Percentiles rank a stretch among this genome's conserved stretches.
Evolutionary conservation across 129 eudicot species (phyloP).

Genomic region (Flaveria brownii): DNA sequence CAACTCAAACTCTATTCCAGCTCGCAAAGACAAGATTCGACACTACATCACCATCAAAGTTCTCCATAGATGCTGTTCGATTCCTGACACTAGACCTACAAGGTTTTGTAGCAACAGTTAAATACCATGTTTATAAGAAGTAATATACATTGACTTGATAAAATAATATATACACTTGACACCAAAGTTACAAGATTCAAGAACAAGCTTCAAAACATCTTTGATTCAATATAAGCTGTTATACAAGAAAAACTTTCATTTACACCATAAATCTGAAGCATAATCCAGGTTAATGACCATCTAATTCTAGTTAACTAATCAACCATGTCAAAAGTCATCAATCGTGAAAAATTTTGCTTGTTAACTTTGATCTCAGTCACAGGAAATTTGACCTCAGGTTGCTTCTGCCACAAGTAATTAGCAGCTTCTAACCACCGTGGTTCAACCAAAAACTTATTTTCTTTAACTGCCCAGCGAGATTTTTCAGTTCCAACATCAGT

Average conservation of each 20-base stretch:
- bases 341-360: constrained; percentile 4
- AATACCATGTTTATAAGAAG: background rate
- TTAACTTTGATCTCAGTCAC: constrained; percentile 34
- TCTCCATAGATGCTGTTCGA: too few relatives aligned
- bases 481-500: constrained; percentile 53
- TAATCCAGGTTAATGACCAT: constrained; percentile 1
- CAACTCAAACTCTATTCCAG: too few relatives aligned
- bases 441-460: constrained; percentile 61
- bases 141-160: too few relatives aligned
- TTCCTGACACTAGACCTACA: too few relatives aligned
- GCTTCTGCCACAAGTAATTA: constrained; percentile 60
- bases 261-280: background rate
- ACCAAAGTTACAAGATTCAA: background rate
- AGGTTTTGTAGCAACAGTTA: background rate
- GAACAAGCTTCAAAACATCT: background rate
- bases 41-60: too few relatives aligned
- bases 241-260: background rate
- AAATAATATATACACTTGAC: background rate
- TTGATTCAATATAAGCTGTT: background rate
- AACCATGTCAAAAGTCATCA: constrained; percentile 8
- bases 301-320: constrained; percentile 1
- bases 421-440: constrained; percentile 76
- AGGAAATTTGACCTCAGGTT: constrained; percentile 62
- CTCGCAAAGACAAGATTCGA: too few relatives aligned
- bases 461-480: constrained; percentile 61